Percentiles rank a stretch among this genome's conserved stretches.
Evolutionary conservation across 257 asterid genomes (phyloP).

Genomic region (Nicotiana attenuata): DNA sequence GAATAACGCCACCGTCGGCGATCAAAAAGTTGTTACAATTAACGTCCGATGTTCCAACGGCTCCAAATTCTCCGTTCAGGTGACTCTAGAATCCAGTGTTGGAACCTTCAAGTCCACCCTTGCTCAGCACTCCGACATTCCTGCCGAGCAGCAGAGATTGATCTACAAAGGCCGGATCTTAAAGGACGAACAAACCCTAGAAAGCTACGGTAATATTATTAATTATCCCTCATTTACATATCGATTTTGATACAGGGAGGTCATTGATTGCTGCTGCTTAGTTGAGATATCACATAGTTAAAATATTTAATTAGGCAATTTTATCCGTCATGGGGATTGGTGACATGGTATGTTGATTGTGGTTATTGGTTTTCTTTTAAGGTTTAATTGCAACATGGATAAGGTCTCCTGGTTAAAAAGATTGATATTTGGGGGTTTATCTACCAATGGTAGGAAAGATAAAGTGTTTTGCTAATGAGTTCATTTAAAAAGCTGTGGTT

Average conservation of each 20-base stretch:
- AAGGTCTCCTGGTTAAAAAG: not conserved
- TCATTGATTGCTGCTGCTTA: not conserved
- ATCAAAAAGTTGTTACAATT: conserved; percentile 34
- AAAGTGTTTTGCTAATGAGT: not conserved
- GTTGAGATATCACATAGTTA: not conserved
- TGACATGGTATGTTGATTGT: not conserved
- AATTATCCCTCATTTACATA: not conserved
- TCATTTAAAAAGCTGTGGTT: not conserved
- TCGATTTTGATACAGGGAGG: not conserved
- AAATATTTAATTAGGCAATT: not conserved
- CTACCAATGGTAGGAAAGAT: not conserved
- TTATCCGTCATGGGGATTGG: not conserved
- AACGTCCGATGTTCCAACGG: conserved; percentile 50
- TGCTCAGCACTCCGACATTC: conserved; percentile 40
- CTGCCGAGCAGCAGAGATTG: conserved; percentile 48
- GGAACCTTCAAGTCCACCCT: conserved; percentile 41
- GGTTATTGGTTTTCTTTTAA: not conserved
- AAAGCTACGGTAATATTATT: conserved; percentile 39
- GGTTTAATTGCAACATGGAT: not conserved
- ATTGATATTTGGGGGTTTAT: not conserved
- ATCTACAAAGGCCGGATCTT: conserved; percentile 63
- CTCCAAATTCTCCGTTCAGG: conserved; percentile 37
- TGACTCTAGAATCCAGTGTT: conserved; percentile 37
- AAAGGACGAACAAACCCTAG: conserved; percentile 58
- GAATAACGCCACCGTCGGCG: conserved; percentile 15